Conservation (phyloP, 352 stramenopile genomes). For the Globisporangium parvum region DNA sequence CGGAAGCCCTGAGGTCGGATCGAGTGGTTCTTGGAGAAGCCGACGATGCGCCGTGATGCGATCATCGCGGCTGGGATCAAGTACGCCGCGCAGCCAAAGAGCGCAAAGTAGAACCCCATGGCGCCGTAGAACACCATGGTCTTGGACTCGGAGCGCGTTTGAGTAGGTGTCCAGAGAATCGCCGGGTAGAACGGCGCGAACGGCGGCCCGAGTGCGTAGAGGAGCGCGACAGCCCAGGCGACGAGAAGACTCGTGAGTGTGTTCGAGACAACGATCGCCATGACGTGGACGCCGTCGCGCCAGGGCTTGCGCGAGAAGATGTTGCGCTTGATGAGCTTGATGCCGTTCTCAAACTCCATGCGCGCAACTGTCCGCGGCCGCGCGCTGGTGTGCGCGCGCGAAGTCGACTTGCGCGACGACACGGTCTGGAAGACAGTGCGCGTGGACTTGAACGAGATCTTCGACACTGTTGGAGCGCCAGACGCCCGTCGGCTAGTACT, state of each 20-base stretch:
- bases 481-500: neutral
- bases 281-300: conserved; percentile 22
- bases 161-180: neutral
- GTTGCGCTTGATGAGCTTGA: conserved; percentile 26
- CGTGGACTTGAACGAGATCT: conserved; percentile 1
- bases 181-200: conserved; percentile 12
- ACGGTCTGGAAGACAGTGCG: neutral
- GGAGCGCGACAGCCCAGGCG: conserved; percentile 13
- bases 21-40: conserved; percentile 6
- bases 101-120: conserved; percentile 22
- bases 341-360: conserved; percentile 21
- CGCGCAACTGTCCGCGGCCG: conserved; percentile 5
- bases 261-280: conserved; percentile 29
- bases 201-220: conserved; percentile 24
- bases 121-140: conserved; percentile 14
- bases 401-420: neutral
- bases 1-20: conserved; percentile 7
- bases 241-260: conserved; percentile 17
- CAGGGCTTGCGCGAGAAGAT: conserved; percentile 22
- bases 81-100: conserved; percentile 18
- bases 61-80: conserved; percentile 13
- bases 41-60: conserved; percentile 12
- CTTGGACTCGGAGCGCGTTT: neutral
- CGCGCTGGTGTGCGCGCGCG: neutral
- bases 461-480: neutral